Evolutionary conservation across 2,329 filamentous ascomycete genomes (phyloP), one percentile per base, ranked within the genome.

Genomic region (Arthrinium puccinioides): DNA sequence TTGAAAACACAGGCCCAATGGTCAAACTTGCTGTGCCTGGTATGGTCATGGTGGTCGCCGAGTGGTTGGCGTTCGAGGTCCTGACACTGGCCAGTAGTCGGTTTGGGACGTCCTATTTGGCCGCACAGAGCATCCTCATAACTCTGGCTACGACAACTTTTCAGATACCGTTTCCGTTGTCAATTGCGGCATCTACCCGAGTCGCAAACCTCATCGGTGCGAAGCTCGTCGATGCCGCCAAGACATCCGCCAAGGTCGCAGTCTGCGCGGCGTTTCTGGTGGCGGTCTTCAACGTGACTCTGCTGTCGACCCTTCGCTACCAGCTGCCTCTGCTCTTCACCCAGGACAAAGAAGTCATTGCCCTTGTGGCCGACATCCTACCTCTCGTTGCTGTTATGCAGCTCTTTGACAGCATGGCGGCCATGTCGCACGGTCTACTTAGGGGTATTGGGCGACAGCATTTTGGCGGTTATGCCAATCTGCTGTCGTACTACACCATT

Each of bases 121-220:
- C 90, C 1, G 89, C 92, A 0, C 89, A 98, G 60, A 89, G 84
- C 23, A 81, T 96, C 11, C 67, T 97, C 3, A 76, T 82, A 16
- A 92, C 84, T 0, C 69, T 95, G 31, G 79, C 82, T 0, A 78
- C 81, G 9, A 77, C 94, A 18, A 87, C 85, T 0, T 97, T 88
- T 66, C 87, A 95, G 59, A 81, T 97, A 33, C 88, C 90, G 0
- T 97, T 97, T 64, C 86, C 90, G 0, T 76, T 96, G 42, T 86
- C 83, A 21, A 90, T 97, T 40, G 89, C 90, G 3, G 79, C 84
- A 1, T 90, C 84, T 10, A 97, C 90, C 0, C 81, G 90, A 1
- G 79, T 96, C 11, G 90, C 89, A 14, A 97, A 96, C 51, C 66
- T 97, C 23, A 94, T 97, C 44, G 92, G 90, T 8, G 89, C 90